phyloP scores from a whole-genome alignment of 2,329 filamentous ascomycete species.

The Colletotrichum horii region DNA sequence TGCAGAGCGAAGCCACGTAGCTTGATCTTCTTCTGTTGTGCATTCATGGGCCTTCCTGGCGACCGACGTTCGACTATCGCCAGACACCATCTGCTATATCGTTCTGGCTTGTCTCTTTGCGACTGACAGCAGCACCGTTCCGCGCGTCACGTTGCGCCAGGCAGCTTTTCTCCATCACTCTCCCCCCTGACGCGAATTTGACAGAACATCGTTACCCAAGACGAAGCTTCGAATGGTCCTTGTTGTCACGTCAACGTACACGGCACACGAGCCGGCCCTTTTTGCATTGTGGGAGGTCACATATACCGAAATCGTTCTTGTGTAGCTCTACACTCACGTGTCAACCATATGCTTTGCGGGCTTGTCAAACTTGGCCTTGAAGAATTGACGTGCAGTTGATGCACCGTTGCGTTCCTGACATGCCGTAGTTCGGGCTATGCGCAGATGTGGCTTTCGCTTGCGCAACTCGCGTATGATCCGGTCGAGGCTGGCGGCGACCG shows the following conservation, averaged over 20 bases:
- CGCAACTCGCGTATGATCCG: background rate
- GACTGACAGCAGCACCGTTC: background rate
- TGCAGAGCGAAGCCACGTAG: background rate
- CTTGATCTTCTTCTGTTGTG: background rate
- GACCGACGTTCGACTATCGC: background rate
- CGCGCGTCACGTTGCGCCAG: slow-evolving; percentile 4
- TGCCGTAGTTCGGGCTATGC: background rate
- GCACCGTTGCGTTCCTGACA: background rate
- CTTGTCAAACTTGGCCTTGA: background rate
- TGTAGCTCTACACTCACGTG: background rate
- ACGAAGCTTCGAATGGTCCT: background rate
- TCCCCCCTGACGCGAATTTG: background rate
- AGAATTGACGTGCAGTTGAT: background rate
- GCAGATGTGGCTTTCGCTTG: background rate
- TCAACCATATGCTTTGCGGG: background rate
- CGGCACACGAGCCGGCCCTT: background rate
- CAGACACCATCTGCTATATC: background rate
- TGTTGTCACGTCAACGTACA: background rate
- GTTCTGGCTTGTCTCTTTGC: background rate
- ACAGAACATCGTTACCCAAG: background rate
- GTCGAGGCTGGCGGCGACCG: background rate
- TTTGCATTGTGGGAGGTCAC: background rate
- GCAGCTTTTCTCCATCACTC: background rate
- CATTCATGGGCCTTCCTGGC: background rate
- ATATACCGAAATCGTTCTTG: background rate